A percentile compares a stretch with the other conserved stretches of the same genome.
phyloP scores from a whole-genome alignment of 352 stramenopile species.

The Blastocystis sp. region DNA sequence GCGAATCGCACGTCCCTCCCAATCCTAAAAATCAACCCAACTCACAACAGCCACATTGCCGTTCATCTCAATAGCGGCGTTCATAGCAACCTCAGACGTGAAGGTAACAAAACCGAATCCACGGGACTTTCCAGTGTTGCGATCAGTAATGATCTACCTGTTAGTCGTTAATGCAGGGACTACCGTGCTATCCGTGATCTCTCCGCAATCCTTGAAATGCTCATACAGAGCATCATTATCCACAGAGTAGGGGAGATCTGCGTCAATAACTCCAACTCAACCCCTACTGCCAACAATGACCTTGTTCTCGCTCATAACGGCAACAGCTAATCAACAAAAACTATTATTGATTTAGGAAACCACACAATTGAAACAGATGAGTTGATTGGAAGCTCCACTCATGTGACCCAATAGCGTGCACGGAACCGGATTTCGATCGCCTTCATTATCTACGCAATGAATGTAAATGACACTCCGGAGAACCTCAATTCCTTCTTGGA shows the following conservation, averaged over 20 bases:
- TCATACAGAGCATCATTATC: conserved; percentile 42
- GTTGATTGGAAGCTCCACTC: background rate
- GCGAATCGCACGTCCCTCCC: conserved; percentile 13
- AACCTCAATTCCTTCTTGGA: conserved; percentile 52
- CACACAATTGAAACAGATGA: background rate
- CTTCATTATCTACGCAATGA: background rate
- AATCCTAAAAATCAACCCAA: background rate
- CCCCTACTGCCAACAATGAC: conserved; percentile 44
- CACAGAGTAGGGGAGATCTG: conserved; percentile 31
- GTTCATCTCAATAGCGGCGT: conserved; percentile 26
- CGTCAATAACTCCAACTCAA: background rate
- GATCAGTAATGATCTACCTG: background rate
- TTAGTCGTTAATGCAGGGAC: background rate
- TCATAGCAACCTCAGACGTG: conserved; percentile 22
- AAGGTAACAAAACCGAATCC: conserved; percentile 24
- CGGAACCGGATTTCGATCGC: background rate
- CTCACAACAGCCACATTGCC: background rate
- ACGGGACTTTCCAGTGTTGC: background rate
- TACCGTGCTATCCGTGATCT: conserved; percentile 17
- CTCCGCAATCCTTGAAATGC: conserved; percentile 45
- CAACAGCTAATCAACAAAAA: background rate
- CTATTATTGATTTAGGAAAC: background rate
- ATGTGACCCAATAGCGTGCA: background rate
- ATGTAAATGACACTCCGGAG: background rate
- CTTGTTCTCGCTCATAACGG: conserved; percentile 39